Base-by-base conservation (phyloP, 768 basidiomycete genomes). In the Auricularia sp. region DNA sequence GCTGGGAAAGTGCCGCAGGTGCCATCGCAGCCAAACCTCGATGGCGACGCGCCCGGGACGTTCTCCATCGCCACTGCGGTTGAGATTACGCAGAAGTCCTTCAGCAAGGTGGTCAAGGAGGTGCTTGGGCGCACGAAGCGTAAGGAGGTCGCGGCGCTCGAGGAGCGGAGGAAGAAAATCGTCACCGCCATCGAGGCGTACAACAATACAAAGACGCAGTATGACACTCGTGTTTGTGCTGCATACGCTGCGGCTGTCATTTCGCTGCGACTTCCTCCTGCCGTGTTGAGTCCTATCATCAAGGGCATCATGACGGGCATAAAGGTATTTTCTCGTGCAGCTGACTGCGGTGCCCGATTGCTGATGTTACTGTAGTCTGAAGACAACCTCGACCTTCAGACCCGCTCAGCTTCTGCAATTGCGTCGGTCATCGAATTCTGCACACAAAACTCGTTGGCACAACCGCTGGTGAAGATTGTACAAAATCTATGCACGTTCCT, bases 241-340 rank as follows among this genome's bases (percentile, higher is more conserved):
- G 86, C 93, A 0, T 89, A 97, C 70, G 93, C 95, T 7, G 88
- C 91, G 1, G 93, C 95, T 0, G 88, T 94, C 68, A 88, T 99
- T 12, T 88, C 93, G 7, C 85, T 98, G 67, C 82, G 84, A 71
- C 85, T 85, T 39, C 86, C 92, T 11, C 96, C 97, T 0, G 86
- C 93, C 66, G 98, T 97, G 77, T 87, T 98, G 67, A 96, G 92
- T 69, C 95, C 97, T 0, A 86, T 99, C 60, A 93, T 99, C 54
- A 94, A 95, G 73, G 93, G 91, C 29, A 87, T 98, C 64, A 98
- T 98, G 90, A 96, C 93, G 64, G 92, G 94, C 29, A 88, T 98
- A 79, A 98, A 97, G 85, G 95, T 92, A 62, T 53, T 83, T 53
- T 47, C 47, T 2, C 10, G 3, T 65, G 36, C 5, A 39, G 42